Base-by-base conservation (phyloP, 164 flowering plant genomes). In the Paratinospora sagittata region DNA sequence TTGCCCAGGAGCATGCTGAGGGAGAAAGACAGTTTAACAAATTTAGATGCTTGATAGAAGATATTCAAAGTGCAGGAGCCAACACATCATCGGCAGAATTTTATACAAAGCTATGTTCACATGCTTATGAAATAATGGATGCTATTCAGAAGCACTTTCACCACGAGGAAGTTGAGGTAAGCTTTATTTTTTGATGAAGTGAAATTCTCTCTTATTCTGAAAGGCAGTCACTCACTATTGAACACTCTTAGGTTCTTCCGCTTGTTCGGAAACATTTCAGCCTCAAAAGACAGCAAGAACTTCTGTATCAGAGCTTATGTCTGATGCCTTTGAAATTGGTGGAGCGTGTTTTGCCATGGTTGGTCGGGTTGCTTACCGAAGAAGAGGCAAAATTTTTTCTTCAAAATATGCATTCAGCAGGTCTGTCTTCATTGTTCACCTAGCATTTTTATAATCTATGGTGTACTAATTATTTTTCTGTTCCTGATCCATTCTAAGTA, bases 271-370 rank as follows among this genome's bases (percentile, higher is more conserved):
- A 87, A 78, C 91, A 85, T 73, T 94, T 91, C 74, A 85, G 84
- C 62, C 76, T 73, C 39, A 73, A 82, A 73, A 85, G 81, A 67
- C 98, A 94, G 80, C 85, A 90, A 6, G 90, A 88, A 66, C 90
- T 94, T 82, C 79, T 90, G 57, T 92, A 90, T 74, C 83, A 87
- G 71, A 94, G 97, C 83, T 82, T 94, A 70, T 90, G 95, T 78
- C 82, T 89, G 65, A 94, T 94, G 97, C 96, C 98, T 9, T 79
- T 94, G 82, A 90, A 85, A 82, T 77, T 92, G 82, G 85, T 90
- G 27, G 97, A 94, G 75, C 80, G 92, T 74, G 95, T 90, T 68
- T 83, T 94, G 66, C 98, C 98, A 63, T 94, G 98, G 98, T 70
- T 94, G 74, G 91, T 88, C 0, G 87, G 89, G 73, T 82, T 87